These are phyloP conservation scores for Boletus vermiculosoides DNA, from an alignment of 768 basidiomycete genomes.

Conservation along the genomic window DNA sequence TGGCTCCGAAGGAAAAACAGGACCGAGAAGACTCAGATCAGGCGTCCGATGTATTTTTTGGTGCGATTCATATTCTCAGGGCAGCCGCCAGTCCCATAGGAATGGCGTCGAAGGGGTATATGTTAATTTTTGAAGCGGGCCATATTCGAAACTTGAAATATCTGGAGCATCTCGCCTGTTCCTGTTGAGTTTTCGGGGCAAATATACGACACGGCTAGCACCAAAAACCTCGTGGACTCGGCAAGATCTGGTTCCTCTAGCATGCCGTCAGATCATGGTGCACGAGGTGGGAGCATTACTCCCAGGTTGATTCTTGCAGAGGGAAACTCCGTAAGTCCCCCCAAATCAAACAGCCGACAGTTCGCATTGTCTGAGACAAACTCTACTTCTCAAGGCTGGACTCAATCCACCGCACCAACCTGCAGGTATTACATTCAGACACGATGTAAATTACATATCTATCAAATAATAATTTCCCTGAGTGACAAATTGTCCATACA, in stretches of 20 bases:
- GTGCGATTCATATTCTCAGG: constrained; percentile 15
- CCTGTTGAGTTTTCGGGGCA: neutral
- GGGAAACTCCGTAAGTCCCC: neutral
- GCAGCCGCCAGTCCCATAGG: neutral
- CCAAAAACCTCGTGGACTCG: neutral
- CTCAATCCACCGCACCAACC: neutral
- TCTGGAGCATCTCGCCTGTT: neutral
- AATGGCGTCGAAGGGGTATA: neutral
- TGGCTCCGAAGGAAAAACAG: constrained; percentile 4
- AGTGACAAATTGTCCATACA: constrained; percentile 30
- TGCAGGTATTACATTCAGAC: constrained; percentile 10
- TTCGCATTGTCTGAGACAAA: neutral
- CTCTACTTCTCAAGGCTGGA: neutral
- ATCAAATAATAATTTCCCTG: constrained; percentile 23
- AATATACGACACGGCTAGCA: constrained; percentile 6
- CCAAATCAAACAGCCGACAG: constrained; percentile 1
- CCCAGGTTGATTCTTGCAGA: neutral
- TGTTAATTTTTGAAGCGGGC: neutral
- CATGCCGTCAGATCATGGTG: neutral
- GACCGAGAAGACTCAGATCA: neutral
- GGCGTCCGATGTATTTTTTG: neutral
- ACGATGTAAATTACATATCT: constrained; percentile 31
- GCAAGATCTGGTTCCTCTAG: neutral
- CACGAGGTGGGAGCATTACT: constrained; percentile 1
- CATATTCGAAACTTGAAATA: neutral